Evolutionary conservation across 495 filamentous ascomycete genomes (phyloP), one percentile per base, ranked within the genome.

Genomic region (Hyaloscypha hepaticicola): DNA sequence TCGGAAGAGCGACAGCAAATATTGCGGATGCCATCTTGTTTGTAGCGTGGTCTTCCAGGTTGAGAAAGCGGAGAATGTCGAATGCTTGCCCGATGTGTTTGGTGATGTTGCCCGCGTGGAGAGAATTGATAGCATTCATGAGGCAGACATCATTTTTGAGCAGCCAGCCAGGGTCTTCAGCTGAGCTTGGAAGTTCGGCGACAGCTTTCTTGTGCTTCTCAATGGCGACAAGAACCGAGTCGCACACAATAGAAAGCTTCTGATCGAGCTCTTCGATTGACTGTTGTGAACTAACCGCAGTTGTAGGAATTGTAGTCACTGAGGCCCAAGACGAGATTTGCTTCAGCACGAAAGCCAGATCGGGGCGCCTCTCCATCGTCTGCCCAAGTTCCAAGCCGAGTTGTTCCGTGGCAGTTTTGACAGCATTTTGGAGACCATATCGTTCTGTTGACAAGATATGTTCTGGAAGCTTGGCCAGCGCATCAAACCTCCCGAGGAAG

Each of bases 221-320:
- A 14, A 93, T 78, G 26, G 88, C 86, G 49, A 92, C 85, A 5
- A 94, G 83, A 49, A 92, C 83, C 55, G 83, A 83, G 74, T 90
- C 87, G 31, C 82, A 82, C 22, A 85, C 74, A 3, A 73, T 82
- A 11, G 87, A 79, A n/a, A 91, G 72, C 3, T 77, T 80, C 24
- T 79, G 65, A 49, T 88, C 85, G n/a, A 90, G 81, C 2, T 73
- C 69, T 16, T 70, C 67, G 21, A 81, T 68, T n/a, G 69, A 66
- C 21, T 25, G 60, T 27, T 63, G 25, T 11, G 33, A 8, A 19
- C 0, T 3, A 19, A 41, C 11, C 24, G 49, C 8, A 2, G 62
- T 38, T 14, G 12, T 34, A 3, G n/a, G 6, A 14, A 55, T 19
- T 33, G 53, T 25, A 8, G 28, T 26, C 14, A 69, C 41, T 27